Evolutionary conservation across 2,329 filamentous ascomycete species (phyloP).

Genomic region (Colletotrichum musicola): DNA sequence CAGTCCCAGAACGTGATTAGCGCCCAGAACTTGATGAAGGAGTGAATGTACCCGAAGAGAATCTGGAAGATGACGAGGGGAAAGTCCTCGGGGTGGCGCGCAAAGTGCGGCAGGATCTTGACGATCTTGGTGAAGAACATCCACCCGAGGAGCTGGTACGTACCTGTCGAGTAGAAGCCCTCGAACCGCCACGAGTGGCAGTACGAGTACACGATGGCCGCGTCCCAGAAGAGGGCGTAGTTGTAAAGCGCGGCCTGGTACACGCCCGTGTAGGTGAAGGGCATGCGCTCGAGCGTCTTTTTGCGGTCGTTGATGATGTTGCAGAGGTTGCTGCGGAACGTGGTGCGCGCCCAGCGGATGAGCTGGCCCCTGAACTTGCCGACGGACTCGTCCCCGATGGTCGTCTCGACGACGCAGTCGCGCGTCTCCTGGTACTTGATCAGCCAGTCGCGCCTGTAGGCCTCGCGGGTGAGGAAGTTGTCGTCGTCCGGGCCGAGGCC

Average conservation of each 20-base stretch:
- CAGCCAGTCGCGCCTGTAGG: slow-evolving; percentile 62
- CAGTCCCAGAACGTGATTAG: slow-evolving; percentile 64
- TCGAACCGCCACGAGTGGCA: not conserved
- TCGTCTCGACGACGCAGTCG: slow-evolving; percentile 63
- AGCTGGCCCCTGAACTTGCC: slow-evolving; percentile 66
- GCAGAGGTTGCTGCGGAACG: slow-evolving; percentile 67
- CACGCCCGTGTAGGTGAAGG: slow-evolving; percentile 68
- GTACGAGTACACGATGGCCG: slow-evolving; percentile 51
- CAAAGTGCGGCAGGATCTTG: slow-evolving; percentile 68
- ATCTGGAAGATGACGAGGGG: slow-evolving; percentile 62
- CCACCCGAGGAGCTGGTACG: slow-evolving; percentile 51
- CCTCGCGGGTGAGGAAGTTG: slow-evolving; percentile 70
- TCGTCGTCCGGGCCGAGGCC: slow-evolving; percentile 70
- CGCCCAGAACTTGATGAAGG: slow-evolving; percentile 68
- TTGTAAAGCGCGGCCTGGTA: slow-evolving; percentile 67
- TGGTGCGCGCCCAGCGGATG: slow-evolving; percentile 69
- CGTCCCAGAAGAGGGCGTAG: slow-evolving; percentile 67
- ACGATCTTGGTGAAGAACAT: slow-evolving; percentile 68
- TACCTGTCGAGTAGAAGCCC: not conserved
- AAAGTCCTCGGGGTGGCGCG: slow-evolving; percentile 64
- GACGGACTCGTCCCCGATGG: slow-evolving; percentile 57
- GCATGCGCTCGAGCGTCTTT: slow-evolving; percentile 47
- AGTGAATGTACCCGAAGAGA: slow-evolving; percentile 69
- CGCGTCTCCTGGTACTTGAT: slow-evolving; percentile 67
- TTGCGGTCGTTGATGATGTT: slow-evolving; percentile 51